Percentiles rank a stretch among this genome's conserved stretches.
phyloP scores from a whole-genome alignment of 2,329 filamentous ascomycete genomes.

The Raffaelea albimanens region DNA sequence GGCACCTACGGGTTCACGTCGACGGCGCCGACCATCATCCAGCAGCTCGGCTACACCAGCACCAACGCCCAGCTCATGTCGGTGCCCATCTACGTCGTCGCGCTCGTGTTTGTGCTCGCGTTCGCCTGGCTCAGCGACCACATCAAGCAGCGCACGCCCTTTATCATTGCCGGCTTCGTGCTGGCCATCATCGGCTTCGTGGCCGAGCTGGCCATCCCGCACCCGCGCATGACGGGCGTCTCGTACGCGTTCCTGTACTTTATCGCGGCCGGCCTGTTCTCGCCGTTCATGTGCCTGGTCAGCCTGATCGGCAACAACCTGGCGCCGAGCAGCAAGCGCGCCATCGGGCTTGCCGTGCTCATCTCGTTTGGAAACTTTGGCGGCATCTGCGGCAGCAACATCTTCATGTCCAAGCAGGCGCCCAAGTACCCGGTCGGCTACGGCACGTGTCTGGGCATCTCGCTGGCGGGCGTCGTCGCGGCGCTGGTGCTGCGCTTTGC shows the following conservation, averaged over 20 bases:
- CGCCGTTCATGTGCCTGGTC: conserved; percentile 24
- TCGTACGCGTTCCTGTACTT: conserved; percentile 28
- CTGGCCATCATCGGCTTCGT: conserved; percentile 1
- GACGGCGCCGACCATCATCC: conserved; percentile 32
- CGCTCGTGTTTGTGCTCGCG: conserved; percentile 19
- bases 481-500: conserved; percentile 7
- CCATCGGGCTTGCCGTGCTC: conserved; percentile 1
- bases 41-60: conserved; percentile 25
- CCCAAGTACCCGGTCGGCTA: conserved; percentile 18
- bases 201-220: conserved; percentile 4
- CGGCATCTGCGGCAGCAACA: conserved; percentile 25
- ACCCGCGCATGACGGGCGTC: conserved; percentile 18
- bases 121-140: conserved; percentile 2
- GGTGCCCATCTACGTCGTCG: conserved; percentile 8
- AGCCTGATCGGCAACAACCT: conserved; percentile 14
- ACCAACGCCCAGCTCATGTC: conserved; percentile 9
- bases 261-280: conserved; percentile 34
- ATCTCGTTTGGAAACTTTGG: conserved; percentile 28
- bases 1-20: conserved; percentile 7
- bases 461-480: conserved; percentile 6
- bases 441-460: conserved; percentile 9
- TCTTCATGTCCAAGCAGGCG: conserved; percentile 23
- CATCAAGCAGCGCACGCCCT: conserved; percentile 1
- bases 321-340: background rate
- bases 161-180: background rate